Evolutionary conservation across 148 eudicot species (phyloP).

Genomic region (Pharnaceum exiguum): DNA sequence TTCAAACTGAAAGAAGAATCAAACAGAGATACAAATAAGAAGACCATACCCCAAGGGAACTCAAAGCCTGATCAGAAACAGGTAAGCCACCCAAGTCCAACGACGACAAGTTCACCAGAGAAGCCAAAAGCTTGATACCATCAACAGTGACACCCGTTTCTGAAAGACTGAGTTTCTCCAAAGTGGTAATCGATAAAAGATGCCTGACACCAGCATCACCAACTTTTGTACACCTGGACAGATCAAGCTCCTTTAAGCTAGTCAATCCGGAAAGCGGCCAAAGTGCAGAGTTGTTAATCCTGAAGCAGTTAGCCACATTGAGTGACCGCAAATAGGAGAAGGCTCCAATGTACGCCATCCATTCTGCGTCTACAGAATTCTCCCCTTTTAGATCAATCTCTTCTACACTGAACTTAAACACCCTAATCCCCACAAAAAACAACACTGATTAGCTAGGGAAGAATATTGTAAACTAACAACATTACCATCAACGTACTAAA

Average conservation of each 20-base stretch:
- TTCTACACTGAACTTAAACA: constrained; percentile 66
- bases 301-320: constrained; percentile 61
- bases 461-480: background rate
- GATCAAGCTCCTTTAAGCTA: constrained; percentile 64
- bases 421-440: constrained; percentile 24
- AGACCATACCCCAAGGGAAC: constrained; percentile 69
- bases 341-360: constrained; percentile 90
- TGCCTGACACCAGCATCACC: constrained; percentile 73
- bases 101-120: constrained; percentile 43
- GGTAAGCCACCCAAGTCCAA: constrained; percentile 85
- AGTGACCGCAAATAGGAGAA: constrained; percentile 54
- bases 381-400: constrained; percentile 71
- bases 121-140: constrained; percentile 55
- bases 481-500: background rate
- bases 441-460: background rate
- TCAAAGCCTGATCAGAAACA: constrained; percentile 59
- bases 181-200: constrained; percentile 49
- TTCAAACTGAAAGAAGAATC: no score
- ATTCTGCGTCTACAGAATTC: constrained; percentile 78
- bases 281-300: constrained; percentile 64
- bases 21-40: no score
- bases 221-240: constrained; percentile 74
- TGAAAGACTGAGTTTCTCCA: constrained; percentile 65
- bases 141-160: constrained; percentile 69
- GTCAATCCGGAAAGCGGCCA: constrained; percentile 78